A percentile compares a stretch with the other conserved stretches of the same genome.
These are phyloP conservation scores for Alternaria novae-zelandiae DNA, from an alignment of 2,329 filamentous ascomycete species.

Conservation along the genomic window DNA sequence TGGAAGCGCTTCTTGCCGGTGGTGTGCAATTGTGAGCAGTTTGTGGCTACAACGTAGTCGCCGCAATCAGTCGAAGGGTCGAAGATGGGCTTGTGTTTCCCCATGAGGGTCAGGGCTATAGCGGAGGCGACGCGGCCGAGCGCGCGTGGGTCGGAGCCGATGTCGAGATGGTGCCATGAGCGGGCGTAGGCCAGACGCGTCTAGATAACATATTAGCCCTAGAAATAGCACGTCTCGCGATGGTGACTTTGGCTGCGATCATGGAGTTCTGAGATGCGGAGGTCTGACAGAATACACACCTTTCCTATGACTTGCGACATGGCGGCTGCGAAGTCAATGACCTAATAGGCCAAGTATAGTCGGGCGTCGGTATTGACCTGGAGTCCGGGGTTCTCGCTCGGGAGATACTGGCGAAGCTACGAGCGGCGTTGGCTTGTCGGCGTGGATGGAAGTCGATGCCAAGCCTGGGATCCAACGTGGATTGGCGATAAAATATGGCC, in stretches of 20 bases:
- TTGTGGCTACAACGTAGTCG: constrained; percentile 95
- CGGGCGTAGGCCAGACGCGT: constrained; percentile 96
- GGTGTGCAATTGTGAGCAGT: constrained; percentile 83
- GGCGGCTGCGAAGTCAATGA: constrained; percentile 37
- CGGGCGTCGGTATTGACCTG: neutral
- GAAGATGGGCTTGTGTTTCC: constrained; percentile 98
- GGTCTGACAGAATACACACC: constrained; percentile 58
- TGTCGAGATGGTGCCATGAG: constrained; percentile 90
- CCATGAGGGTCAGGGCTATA: constrained; percentile 90
- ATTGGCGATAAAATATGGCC: constrained; percentile 5
- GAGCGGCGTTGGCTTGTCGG: constrained; percentile 5
- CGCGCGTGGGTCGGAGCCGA: constrained; percentile 71
- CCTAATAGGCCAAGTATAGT: constrained; percentile 3
- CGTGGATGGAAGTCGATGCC: constrained; percentile 21
- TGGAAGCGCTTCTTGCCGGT: constrained; percentile 92
- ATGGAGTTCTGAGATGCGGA: constrained; percentile 20
- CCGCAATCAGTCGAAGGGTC: constrained; percentile 98
- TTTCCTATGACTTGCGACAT: constrained; percentile 84
- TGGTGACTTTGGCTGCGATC: neutral
- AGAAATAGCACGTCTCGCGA: neutral
- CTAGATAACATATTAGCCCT: constrained; percentile 55
- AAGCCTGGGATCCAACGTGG: constrained; percentile 20
- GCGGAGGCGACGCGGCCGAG: constrained; percentile 87
- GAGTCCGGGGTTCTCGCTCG: neutral
- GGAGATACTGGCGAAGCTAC: neutral